Evolutionary conservation across 306 rosid species (phyloP).

Genomic region (Aeschynomene evenia): DNA sequence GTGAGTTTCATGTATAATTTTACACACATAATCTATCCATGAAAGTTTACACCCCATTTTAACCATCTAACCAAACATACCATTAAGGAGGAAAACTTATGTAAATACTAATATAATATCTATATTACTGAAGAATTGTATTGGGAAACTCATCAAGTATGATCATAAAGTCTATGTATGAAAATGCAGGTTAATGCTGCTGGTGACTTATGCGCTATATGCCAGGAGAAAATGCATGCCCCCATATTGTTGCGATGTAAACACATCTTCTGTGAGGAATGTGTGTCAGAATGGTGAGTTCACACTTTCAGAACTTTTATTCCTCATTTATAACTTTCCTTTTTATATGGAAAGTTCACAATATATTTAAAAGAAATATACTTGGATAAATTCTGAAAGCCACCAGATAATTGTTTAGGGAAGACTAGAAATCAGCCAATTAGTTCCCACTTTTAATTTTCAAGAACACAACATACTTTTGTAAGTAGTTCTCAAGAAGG

Average conservation of each 20-base stretch:
- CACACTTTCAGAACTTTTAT: slow-evolving; percentile 2
- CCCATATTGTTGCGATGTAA: slow-evolving; percentile 82
- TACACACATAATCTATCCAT: too few species aligned
- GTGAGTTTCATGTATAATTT: too few species aligned
- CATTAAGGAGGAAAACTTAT: slow-evolving; percentile 1
- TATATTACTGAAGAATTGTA: neutral
- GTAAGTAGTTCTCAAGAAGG: neutral
- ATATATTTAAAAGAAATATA: neutral
- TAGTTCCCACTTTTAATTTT: neutral
- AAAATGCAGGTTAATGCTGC: slow-evolving; percentile 66
- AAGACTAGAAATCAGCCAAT: neutral
- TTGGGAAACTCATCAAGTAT: neutral
- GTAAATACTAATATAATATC: neutral
- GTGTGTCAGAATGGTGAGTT: slow-evolving; percentile 91
- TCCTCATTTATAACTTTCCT: slow-evolving; percentile 1
- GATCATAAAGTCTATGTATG: slow-evolving; percentile 17
- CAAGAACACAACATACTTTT: neutral
- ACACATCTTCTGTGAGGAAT: slow-evolving; percentile 90
- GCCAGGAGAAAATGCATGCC: slow-evolving; percentile 95
- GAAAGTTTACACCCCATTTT: too few species aligned
- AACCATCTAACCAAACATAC: too few species aligned
- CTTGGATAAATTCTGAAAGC: neutral
- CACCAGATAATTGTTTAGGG: neutral
- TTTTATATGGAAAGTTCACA: neutral
- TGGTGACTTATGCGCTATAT: slow-evolving; percentile 90